Evolutionary conservation across 2,329 filamentous ascomycete species (phyloP), one percentile per base, ranked within the genome.

Genomic region (Fusarium irregulare): DNA sequence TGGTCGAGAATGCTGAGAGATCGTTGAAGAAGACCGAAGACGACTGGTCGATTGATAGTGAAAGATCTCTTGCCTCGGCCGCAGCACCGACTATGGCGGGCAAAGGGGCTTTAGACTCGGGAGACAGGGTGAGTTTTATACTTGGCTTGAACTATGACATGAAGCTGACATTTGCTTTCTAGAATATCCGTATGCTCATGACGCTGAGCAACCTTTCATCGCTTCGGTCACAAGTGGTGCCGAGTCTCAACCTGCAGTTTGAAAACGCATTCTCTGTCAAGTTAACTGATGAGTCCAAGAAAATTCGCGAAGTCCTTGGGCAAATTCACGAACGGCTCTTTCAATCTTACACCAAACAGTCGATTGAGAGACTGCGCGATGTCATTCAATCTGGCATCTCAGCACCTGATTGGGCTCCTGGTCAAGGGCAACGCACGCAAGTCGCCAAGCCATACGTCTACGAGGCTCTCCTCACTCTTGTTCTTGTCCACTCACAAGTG

Each of bases 1-100:
- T 99, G 89, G 94, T 99, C 2, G 96, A 98, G 80, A 98, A 97
- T 79, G 95, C 96, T 5, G 94, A 98, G 80, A 89, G 89, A 60
- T 87, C 90, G 5, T 79, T 89, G 16, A 88, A 90, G 72, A 89
- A 88, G 72, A 83, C 88, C 1, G 89, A 91, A 3, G 87, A 89
- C 63, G 87, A 89, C 60, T 89, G 87, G 87, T 86, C 83, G 1
- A 82, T 83, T 5, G 83, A 86, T 18, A 73, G 77, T 20, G 85
- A 86, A 16, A 77, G 79, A 9, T 80, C 82, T 40, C 78, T 82
- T 10, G 72, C 78, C 14, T 74, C 77, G 4, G 76, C 75, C 14
- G 75, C 79, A 21, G 76, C 77, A 16, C 76, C 80, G 11, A 76
- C 80, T 9, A 75, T 78, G 40, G 79, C 83, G 25, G 82, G 82